Base-by-base conservation (phyloP, 805 yeast genomes). In the Yamadazyma olivae region DNA sequence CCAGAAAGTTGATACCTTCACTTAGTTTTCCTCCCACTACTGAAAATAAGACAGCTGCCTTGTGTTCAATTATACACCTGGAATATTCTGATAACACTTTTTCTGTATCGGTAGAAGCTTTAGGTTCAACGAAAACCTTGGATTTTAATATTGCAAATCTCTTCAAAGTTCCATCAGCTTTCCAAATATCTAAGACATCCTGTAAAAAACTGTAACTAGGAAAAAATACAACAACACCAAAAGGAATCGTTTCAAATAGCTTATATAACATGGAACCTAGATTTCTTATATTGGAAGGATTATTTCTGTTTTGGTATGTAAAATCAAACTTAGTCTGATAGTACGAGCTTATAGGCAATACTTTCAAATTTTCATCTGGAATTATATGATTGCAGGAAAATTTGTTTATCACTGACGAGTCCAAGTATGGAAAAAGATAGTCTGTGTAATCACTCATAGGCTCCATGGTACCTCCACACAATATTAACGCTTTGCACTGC, bases 401-500 rank as follows among this genome's bases (percentile, higher is more conserved):
- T 19, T 63, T 67, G 17, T 67, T 59, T 6, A 85, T 69, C 28
- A 71, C 46, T 0, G 56, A 50, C 0, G 49, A 36, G 0, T 58
- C 43, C 1, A 67, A 46, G 28, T 75, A 70, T 0, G 95, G 95
- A 33, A 86, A 77, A 24, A 89, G 59, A 43, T 71, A 75, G n/a
- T 76, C 64, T 5, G 72, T 58, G 53, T 80, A 84, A 45, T 90
- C 96, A n/a, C 67, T 51, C 22, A 80, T 67, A 0, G 97, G 97
- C 52, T 85, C 91, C 96, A 89, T 87, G 0, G 98, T 90, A 10
- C 98, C 98, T 23, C 98, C 98, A 2, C 96, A 93, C 3, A 90
- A 54, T 2, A 91, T 65, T 0, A 90, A 83, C 55, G 90, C 81
- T 44, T 70, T 70, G 0, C 88, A 70, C 10, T 77, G 73, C 3